phyloP scores from a whole-genome alignment of 164 flowering plant species.

The Magnolia sinica region DNA sequence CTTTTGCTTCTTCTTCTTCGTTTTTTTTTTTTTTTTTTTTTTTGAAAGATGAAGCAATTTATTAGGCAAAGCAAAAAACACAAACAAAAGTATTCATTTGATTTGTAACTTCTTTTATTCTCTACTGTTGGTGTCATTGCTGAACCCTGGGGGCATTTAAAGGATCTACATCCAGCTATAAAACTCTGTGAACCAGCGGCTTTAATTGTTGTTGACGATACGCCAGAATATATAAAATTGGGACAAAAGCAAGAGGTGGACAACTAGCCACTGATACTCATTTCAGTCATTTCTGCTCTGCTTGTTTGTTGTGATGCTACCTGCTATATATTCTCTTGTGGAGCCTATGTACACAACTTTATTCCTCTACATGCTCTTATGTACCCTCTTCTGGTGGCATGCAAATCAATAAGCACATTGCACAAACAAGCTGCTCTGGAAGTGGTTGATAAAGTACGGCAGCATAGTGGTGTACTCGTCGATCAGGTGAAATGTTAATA shows the following conservation, averaged over 20 bases:
- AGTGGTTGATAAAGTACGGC: slow-evolving; percentile 95
- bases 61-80: no score
- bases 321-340: not conserved
- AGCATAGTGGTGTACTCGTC: slow-evolving; percentile 89
- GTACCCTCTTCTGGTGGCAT: slow-evolving; percentile 99
- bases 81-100: no score
- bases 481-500: slow-evolving; percentile 64
- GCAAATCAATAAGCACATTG: slow-evolving; percentile 87
- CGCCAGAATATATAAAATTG: no score
- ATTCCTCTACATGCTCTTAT: slow-evolving; percentile 78
- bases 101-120: slow-evolving; percentile 6
- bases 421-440: slow-evolving; percentile 95
- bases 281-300: not conserved
- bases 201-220: no score
- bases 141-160: slow-evolving; percentile 51
- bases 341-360: not conserved
- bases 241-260: no score
- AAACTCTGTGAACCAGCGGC: no score
- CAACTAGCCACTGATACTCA: no score
- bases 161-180: no score
- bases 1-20: not conserved
- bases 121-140: slow-evolving; percentile 62
- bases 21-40: no score
- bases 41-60: no score
- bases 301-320: not conserved